phyloP scores from a whole-genome alignment of 1,284 basidiomycete species.

The Leccinum brunneo-olivaceum region DNA sequence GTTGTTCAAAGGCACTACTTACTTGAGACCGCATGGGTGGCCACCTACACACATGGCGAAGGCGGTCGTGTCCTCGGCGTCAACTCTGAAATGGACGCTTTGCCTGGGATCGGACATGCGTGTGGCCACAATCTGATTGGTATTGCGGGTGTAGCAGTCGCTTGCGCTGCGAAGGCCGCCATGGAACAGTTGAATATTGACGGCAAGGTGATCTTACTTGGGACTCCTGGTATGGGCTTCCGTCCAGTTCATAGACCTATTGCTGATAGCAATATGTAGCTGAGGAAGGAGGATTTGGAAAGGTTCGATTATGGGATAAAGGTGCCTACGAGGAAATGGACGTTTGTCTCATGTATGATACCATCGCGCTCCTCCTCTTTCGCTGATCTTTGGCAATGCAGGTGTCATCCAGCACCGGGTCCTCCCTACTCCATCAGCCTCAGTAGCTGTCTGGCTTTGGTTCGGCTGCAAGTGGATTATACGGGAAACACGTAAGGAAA shows the following conservation, averaged over 20 bases:
- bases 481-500: conserved; percentile 49
- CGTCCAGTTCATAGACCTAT: not conserved
- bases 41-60: conserved; percentile 50
- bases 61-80: conserved; percentile 59
- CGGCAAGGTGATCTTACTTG: conserved; percentile 66
- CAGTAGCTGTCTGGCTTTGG: conserved; percentile 47
- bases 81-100: conserved; percentile 71
- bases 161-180: conserved; percentile 53
- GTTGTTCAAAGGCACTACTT: conserved; percentile 50
- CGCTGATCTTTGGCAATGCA: conserved; percentile 16
- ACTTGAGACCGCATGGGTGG: conserved; percentile 69
- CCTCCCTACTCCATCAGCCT: conserved; percentile 48
- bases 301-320: conserved; percentile 53
- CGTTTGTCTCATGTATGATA: conserved; percentile 55
- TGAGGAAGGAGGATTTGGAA: conserved; percentile 72
- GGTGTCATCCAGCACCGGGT: conserved; percentile 61
- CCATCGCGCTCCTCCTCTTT: conserved; percentile 2
- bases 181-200: conserved; percentile 52
- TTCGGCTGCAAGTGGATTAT: conserved; percentile 46
- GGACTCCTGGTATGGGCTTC: conserved; percentile 58
- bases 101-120: conserved; percentile 65
- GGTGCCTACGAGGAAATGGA: conserved; percentile 67
- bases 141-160: conserved; percentile 64
- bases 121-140: conserved; percentile 81
- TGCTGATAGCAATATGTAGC: conserved; percentile 33